Evolutionary conservation across 2,329 filamentous ascomycete genomes (phyloP).

Genomic region (Botrytis paeoniae): DNA sequence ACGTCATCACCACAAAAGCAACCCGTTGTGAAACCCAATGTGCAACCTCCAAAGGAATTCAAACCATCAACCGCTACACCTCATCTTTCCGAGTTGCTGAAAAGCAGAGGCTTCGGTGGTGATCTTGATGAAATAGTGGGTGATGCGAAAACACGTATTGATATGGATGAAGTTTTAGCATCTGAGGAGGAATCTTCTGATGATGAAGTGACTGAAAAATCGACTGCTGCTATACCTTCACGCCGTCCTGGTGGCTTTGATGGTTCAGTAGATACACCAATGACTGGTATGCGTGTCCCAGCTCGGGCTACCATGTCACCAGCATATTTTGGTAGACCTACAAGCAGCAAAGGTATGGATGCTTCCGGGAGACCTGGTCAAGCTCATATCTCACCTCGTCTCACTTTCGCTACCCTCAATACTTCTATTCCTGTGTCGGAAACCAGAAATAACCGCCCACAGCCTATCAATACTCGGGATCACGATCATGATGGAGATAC

Average conservation of each 20-base stretch:
- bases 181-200: conserved; percentile 55
- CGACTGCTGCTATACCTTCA: conserved; percentile 35
- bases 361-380: conserved; percentile 35
- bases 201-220: conserved; percentile 44
- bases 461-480: conserved; percentile 21
- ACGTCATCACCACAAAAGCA: conserved; percentile 26
- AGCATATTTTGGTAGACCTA: conserved; percentile 46
- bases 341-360: conserved; percentile 57
- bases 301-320: conserved; percentile 56
- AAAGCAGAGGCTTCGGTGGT: conserved; percentile 57
- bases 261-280: conserved; percentile 38
- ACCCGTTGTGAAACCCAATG: conserved; percentile 32
- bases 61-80: conserved; percentile 58
- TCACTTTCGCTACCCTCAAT: conserved; percentile 37
- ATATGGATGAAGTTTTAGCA: conserved; percentile 49
- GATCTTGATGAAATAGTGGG: conserved; percentile 60
- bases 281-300: conserved; percentile 54
- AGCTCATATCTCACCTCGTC: conserved; percentile 44
- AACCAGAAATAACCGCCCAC: conserved; percentile 19
- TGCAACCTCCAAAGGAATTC: conserved; percentile 42
- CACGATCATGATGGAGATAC: conserved; percentile 35
- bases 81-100: conserved; percentile 64
- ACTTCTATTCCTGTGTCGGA: conserved; percentile 29
- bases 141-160: conserved; percentile 55
- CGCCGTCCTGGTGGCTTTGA: conserved; percentile 38